Percentiles rank a stretch among this genome's conserved stretches.
These are phyloP conservation scores for Singerocomus rubriflavus DNA, from an alignment of 1,284 basidiomycete species.

Conservation along the genomic window DNA sequence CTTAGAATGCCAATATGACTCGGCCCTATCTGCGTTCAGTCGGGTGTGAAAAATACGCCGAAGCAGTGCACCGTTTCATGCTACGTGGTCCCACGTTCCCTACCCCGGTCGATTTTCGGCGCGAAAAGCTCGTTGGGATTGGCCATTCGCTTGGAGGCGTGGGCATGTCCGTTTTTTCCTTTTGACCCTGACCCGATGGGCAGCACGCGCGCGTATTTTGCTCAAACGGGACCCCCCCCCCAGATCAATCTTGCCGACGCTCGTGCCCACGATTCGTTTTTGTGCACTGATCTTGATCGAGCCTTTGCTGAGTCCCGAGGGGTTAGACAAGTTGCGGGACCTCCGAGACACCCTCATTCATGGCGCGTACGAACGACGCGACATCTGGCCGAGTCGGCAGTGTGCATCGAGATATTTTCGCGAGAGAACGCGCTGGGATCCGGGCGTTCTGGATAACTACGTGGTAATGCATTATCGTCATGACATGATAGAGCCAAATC, in stretches of 20 bases:
- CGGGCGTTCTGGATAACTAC: conserved; percentile 44
- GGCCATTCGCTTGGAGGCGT: conserved; percentile 65
- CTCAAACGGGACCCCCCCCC: conserved; percentile 14
- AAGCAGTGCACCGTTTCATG: conserved; percentile 53
- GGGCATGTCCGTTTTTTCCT: conserved; percentile 43
- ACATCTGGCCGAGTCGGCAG: conserved; percentile 46
- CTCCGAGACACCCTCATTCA: conserved; percentile 42
- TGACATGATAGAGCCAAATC: not conserved
- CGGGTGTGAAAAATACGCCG: conserved; percentile 58
- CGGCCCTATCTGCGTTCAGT: conserved; percentile 34
- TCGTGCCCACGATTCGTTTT: conserved; percentile 43
- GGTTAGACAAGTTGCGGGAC: conserved; percentile 37
- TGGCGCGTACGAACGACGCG: conserved; percentile 43
- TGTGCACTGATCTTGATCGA: conserved; percentile 51
- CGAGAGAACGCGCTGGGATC: conserved; percentile 45
- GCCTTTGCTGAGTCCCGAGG: conserved; percentile 51
- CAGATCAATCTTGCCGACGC: conserved; percentile 49
- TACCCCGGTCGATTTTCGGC: conserved; percentile 43
- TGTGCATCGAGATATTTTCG: conserved; percentile 38
- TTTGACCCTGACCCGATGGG: no score
- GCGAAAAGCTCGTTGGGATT: conserved; percentile 51
- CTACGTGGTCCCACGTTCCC: conserved; percentile 36
- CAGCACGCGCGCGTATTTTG: not conserved
- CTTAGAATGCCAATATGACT: conserved; percentile 2
- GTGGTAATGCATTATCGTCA: conserved; percentile 36